These are phyloP conservation scores for Oryza punctata DNA, from an alignment of 176 grass and related monocot species.

Conservation along the genomic window DNA sequence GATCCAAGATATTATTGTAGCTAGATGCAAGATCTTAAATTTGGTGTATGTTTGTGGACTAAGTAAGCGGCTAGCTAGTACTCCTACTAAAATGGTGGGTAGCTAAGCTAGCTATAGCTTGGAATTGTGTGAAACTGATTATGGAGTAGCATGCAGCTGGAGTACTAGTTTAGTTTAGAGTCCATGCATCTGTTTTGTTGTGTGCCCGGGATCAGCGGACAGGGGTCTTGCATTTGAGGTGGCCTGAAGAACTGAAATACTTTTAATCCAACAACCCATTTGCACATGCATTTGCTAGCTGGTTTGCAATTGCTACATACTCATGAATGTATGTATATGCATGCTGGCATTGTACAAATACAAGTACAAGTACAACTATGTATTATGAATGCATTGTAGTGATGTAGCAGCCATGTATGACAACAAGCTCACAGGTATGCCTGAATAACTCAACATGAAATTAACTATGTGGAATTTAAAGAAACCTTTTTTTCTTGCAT, in stretches of 20 bases:
- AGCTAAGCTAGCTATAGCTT: constrained; percentile 13
- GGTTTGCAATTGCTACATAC: neutral
- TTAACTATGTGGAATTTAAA: neutral
- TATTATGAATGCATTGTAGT: neutral
- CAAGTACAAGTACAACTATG: neutral
- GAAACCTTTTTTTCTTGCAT: neutral
- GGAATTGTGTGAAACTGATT: constrained; percentile 13
- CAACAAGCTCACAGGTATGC: neutral
- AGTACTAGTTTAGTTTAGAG: constrained; percentile 10
- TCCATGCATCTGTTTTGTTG: neutral
- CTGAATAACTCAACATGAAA: neutral
- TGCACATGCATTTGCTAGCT: constrained; percentile 24
- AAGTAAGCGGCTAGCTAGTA: neutral
- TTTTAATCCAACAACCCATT: constrained; percentile 27
- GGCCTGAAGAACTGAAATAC: neutral
- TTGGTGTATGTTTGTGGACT: constrained; percentile 1
- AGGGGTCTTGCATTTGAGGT: constrained; percentile 16
- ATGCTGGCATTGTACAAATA: neutral
- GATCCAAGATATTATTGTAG: constrained; percentile 28
- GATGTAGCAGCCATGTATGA: neutral
- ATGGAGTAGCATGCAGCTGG: neutral
- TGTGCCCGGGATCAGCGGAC: constrained; percentile 56
- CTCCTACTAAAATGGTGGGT: neutral
- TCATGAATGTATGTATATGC: too few relatives aligned
- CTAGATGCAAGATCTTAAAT: constrained; percentile 11